Base-by-base conservation (phyloP, 2,329 filamentous ascomycete species). In the Metarhizium robertsii region DNA sequence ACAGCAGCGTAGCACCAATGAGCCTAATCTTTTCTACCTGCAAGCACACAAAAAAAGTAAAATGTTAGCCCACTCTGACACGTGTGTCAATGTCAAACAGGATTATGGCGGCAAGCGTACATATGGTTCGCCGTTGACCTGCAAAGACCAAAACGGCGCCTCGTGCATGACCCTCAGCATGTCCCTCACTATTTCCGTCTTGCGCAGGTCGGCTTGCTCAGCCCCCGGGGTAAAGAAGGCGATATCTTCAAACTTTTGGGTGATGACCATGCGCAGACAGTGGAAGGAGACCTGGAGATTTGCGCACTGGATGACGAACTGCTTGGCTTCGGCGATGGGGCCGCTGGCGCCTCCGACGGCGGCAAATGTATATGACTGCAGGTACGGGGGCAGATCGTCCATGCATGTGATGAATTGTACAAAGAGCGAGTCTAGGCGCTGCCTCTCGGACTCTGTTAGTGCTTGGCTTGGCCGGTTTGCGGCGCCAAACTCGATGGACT, bases 141-240 rank as follows among this genome's bases (percentile, higher is more conserved):
- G 68, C 30, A 74, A 52, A 0, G 70, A 66, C 69, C 72, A 75
- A 43, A 75, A 75, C 0, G 73, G 73, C 2, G 71, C 68, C 47
- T 71, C 69, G 1, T 69, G 67, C 32, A 75, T 69, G 0, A 73
- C 67, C 0, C 68, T 63, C 14, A 75, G 43, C 67, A 75, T 73
- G 47, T 74, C 71, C 13, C 70, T 63, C 2, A 73, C 73, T 50
- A 76, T 74, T 50, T 76, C 73, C 0, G 72, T 75, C 57, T 72
- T 73, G 40, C 65, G 59, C 13, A 70, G 42, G 47, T 70, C 66
- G 0, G 67, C 66, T 40, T 70, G 67, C 52, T 69, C 67, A 0
- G 65, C 58, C 0, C 67, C 66, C 0, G 65, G 56, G 1, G 60
- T 61, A n/a, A 66, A 67, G 40, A 68, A 69, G 0, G 66, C 62